Evolutionary conservation across 306 rosid species (phyloP), one percentile per base, ranked within the genome.

Genomic region (Abrus pulchellus): DNA sequence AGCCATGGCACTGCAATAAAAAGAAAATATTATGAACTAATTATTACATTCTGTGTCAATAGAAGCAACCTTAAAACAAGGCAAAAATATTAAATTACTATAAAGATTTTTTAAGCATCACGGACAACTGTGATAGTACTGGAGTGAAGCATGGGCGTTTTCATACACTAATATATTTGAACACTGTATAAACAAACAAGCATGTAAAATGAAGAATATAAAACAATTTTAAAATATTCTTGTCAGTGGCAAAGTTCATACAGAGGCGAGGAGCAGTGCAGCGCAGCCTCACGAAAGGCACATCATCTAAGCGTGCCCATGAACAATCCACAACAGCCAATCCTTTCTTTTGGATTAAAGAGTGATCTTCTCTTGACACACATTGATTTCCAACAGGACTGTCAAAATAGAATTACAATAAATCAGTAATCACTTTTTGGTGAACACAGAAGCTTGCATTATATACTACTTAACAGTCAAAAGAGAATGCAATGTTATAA

Each of bases 301-400:
- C 99, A 10, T 95, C 97, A 80, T 86, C 90, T 80, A 95, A 82
- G 57, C 98, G 97, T 44, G 97, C 98, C 99, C 99, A 91, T 54
- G 99, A 95, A 88, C 99, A 95, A 86, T 95, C 99, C 82, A 95
- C 98, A 63, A 95, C 98, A 29, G 99, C 99, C 80, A 95, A 83
- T 67, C 99, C 99, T 83, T 78, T 95, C 60, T 59, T 84, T 85
- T 90, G 71, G 33, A 95, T 83, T 79, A 91, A 81, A 75, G 86
- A 79, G 74, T 65, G 75, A 91, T 93, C 99, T 80, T 95, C 98
- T 87, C 91, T 93, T 32, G 98, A 95, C 83, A 95, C 96, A 61
- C 98, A 95, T 75, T 83, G 90, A 43, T 83, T 85, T 48, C 98
- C 99, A 82, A 87, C 97, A 47, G 99, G 99, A 86, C 98, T 91